A percentile compares a stretch with the other conserved stretches of the same genome.
phyloP scores from a whole-genome alignment of 129 eudicot species.

The Chrysanthemum lavandulifolium region DNA sequence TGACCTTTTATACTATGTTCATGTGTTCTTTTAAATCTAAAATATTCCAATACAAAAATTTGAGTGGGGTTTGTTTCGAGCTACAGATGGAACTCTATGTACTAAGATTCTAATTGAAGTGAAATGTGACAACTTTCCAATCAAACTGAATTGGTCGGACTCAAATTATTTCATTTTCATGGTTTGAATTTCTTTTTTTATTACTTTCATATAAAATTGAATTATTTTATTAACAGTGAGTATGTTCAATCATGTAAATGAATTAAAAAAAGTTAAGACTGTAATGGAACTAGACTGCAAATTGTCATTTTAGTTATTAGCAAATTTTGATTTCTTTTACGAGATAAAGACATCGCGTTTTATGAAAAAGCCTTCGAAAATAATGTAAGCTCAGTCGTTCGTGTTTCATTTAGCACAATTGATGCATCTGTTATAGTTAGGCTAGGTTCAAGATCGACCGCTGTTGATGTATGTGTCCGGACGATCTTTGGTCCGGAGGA shows the following conservation, averaged over 20 bases:
- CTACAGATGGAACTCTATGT: neutral
- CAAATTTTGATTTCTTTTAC: neutral
- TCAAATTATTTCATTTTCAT: neutral
- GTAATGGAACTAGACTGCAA: neutral
- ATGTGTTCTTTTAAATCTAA: too few species aligned
- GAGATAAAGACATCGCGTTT: neutral
- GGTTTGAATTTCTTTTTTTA: neutral
- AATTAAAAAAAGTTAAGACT: neutral
- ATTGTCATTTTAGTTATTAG: neutral
- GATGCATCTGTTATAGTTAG: too few species aligned
- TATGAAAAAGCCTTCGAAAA: neutral
- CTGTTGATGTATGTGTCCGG: too few species aligned
- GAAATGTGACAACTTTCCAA: neutral
- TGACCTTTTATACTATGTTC: too few species aligned
- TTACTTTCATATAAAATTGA: neutral
- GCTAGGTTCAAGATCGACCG: too few species aligned
- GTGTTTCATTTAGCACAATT: neutral
- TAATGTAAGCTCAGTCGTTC: neutral
- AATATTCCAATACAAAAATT: neutral
- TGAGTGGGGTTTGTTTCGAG: neutral
- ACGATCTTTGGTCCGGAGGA: too few species aligned
- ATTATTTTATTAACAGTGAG: neutral
- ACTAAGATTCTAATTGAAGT: constrained; percentile 7
- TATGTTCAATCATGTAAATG: neutral
- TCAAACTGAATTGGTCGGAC: constrained; percentile 5